Evolutionary conservation across 1,139 yeast species (phyloP), one percentile per base, ranked within the genome.

Genomic region (Pichia sp.): DNA sequence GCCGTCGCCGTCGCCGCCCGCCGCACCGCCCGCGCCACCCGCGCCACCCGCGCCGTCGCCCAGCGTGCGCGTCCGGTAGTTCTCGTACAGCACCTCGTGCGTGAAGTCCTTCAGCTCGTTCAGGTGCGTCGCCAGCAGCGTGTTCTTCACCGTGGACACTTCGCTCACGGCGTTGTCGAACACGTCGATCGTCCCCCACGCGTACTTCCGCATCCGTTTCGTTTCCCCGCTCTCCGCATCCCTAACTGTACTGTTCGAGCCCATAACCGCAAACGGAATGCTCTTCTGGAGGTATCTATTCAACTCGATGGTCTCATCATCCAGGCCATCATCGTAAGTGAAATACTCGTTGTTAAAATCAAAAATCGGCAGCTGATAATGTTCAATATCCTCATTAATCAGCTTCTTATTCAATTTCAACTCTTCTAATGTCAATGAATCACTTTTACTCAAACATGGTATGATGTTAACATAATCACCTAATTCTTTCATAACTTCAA

Each of bases 41-140:
- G 11, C 27, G 9, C 16, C 31, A 19, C 50, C 55, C 28, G 43
- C 53, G 4, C 47, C 62, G 22, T 57, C 58, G 22, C 61, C 60
- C 31, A 60, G 48, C 3, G 62, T 84, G 65, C 87, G 95, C 5
- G 98, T 88, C 73, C 99, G 84, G 70, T 93, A 93, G 56, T 85
- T 83, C 69, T 93, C 99, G 67, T 93, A 93, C 58, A 91, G 74
- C 62, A 87, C 81, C 66, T 90, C 96, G 66, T 90, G 96, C 27
- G 98, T 93, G 66, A 84, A 81, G 65, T 93, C 98, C 69, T 91
- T 88, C 69, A 93, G 79, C 67, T 93, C 99, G 65, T 87, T 91
- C 62, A 93, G 76, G 67, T 93, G 99, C n/a, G 96, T 83, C 46
- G 95, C 93, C 62, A 93, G 79, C 48, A 93, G 70, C 2, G 93